Base-by-base conservation (phyloP, 176 grass and related monocot genomes). In the Paspalum notatum region DNA sequence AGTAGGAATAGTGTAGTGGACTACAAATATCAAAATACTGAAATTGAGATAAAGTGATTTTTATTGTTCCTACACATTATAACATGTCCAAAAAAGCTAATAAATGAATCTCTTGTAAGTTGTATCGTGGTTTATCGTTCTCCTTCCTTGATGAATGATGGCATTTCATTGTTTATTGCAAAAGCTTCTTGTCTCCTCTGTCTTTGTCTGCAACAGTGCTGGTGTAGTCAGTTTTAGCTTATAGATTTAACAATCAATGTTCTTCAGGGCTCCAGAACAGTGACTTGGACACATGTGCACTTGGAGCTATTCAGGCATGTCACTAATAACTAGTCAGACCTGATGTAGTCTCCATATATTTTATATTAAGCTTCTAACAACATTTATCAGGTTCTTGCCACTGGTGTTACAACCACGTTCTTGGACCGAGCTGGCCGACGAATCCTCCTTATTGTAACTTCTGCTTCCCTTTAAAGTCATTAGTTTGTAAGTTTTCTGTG, bases 291-390 rank as follows among this genome's bases (percentile, higher is more conserved):
- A 95, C 96, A 82, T 88, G 68, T 88, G 96, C 81, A 76, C 96
- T 99, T 88, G 96, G 96, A 59, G 92, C 79, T 82, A 99, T 99
- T 84, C 96, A 99, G 92, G 92, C 95, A 75, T 62, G 53, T 74
- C 75, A 53, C 59, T 67, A 24, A 21, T 70, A 87, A 48, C 32
- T 66, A 38, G 37, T 9, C 21, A 52, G 6, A 66, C 32, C 7
- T 18, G 11, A 57, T 89, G 22, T 16, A 18, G 7, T 64, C 17
- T 82, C 6, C 72, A 22, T 21, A 8, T 66, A 82, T 10, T 57
- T 72, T 20, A 26, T 61, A 47, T 69, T 76, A 81, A 65, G 20
- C 62, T 85, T 52, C 53, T 86, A 5, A 72, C 25, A 60, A 8
- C 38, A 61, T 81, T 68, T 8, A 21, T 68, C 83, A 93, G 96